These are phyloP conservation scores for Cajanus cajan DNA, from an alignment of 306 rosid genomes.

Conservation along the genomic window DNA sequence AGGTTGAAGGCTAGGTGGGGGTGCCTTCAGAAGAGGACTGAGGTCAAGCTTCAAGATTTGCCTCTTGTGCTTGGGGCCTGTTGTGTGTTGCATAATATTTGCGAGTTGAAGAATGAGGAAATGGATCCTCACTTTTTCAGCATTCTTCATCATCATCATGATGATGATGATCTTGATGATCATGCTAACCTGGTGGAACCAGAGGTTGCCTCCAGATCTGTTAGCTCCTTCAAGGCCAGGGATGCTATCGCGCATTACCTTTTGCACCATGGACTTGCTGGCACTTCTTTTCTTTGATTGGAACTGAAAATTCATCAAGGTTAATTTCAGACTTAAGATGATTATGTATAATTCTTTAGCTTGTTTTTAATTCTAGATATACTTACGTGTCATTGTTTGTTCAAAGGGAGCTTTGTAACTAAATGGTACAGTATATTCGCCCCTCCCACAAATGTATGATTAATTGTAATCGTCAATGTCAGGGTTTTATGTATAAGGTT, in stretches of 20 bases:
- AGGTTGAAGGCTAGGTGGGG: constrained; percentile 81
- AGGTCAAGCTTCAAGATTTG: constrained; percentile 82
- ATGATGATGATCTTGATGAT: constrained; percentile 44
- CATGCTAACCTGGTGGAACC: constrained; percentile 53
- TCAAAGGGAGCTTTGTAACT: constrained; percentile 42
- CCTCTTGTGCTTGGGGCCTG: constrained; percentile 88
- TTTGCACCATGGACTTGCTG: constrained; percentile 89
- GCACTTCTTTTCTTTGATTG: constrained; percentile 58
- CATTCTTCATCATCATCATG: too few species aligned
- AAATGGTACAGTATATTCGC: constrained; percentile 27
- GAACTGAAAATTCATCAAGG: not conserved
- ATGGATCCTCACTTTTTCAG: constrained; percentile 46
- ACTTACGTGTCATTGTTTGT: constrained; percentile 31
- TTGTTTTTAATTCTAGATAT: constrained; percentile 26
- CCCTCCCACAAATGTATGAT: constrained; percentile 37
- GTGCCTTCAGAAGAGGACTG: constrained; percentile 79
- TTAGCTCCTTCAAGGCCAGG: constrained; percentile 56
- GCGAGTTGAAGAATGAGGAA: constrained; percentile 65
- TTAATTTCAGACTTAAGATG: not conserved
- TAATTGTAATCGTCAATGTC: constrained; percentile 17
- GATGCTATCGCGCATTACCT: constrained; percentile 87
- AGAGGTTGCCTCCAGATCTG: constrained; percentile 54
- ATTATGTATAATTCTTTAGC: constrained; percentile 36
- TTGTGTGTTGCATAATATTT: constrained; percentile 80
- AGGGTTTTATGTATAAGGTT: constrained; percentile 21